Percentiles rank a stretch among this genome's conserved stretches.
phyloP scores from a whole-genome alignment of 2,329 filamentous ascomycete species.

The Aspergillus clavatus region DNA sequence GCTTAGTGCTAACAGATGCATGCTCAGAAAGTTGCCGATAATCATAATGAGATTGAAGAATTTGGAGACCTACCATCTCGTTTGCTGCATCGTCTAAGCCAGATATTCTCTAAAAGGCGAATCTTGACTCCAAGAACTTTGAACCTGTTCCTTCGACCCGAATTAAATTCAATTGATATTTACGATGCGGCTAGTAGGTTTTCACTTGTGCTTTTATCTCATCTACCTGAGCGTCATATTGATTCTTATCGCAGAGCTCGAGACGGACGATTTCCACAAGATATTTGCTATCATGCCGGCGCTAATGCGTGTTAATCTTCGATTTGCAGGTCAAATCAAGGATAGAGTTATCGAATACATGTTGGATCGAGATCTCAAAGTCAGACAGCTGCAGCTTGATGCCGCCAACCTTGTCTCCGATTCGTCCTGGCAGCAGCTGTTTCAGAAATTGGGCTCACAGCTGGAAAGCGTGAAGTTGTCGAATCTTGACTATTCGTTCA shows the following conservation, averaged over 20 bases:
- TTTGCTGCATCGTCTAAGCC: conserved; percentile 54
- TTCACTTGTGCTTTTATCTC: not conserved
- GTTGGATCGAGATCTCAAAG: conserved; percentile 61
- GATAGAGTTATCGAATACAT: conserved; percentile 78
- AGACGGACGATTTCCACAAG: conserved; percentile 69
- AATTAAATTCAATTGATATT: conserved; percentile 53
- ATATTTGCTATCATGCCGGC: conserved; percentile 72
- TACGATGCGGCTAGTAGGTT: conserved; percentile 56
- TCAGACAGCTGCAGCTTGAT: conserved; percentile 73
- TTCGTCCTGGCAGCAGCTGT: conserved; percentile 66
- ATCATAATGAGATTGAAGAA: conserved; percentile 60
- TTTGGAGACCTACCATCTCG: conserved; percentile 58
- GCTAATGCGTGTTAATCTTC: conserved; percentile 66
- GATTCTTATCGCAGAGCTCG: conserved; percentile 52
- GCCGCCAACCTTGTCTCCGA: conserved; percentile 80
- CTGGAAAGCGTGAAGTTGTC: conserved; percentile 71
- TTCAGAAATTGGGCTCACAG: conserved; percentile 59
- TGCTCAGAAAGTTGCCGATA: conserved; percentile 53
- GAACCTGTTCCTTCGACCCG: conserved; percentile 47
- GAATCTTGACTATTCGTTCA: conserved; percentile 77
- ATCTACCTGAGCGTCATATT: conserved; percentile 22
- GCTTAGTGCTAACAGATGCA: conserved; percentile 18
- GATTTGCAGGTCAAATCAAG: conserved; percentile 89
- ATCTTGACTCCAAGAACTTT: conserved; percentile 49
- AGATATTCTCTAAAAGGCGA: conserved; percentile 61